A percentile compares a stretch with the other conserved stretches of the same genome.
Conservation (phyloP, 495 filamentous ascomycete genomes). For the Tuber indicum region DNA sequence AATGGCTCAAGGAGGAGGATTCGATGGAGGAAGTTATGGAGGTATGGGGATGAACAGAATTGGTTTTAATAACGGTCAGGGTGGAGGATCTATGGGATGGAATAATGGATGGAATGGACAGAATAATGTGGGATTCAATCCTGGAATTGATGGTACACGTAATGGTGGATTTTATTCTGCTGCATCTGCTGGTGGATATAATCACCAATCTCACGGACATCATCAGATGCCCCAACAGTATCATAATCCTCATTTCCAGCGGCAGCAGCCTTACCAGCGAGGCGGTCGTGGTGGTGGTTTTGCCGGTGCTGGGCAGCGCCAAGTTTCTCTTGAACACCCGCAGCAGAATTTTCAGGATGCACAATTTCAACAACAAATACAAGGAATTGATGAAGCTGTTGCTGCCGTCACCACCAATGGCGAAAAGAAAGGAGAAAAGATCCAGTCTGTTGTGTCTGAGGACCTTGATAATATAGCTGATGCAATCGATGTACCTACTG, state of each 20-base stretch:
- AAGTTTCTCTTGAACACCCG: conserved; percentile 36
- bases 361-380: conserved; percentile 37
- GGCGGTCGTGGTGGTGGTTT: conserved; percentile 38
- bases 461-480: conserved; percentile 39
- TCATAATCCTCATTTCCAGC: conserved; percentile 43
- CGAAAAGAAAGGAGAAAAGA: conserved; percentile 42
- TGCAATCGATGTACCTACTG: conserved; percentile 40
- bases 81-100: conserved; percentile 60
- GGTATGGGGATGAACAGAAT: conserved; percentile 75
- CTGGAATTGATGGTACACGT: conserved; percentile 61
- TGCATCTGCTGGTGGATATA: conserved; percentile 45
- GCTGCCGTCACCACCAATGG: conserved; percentile 36
- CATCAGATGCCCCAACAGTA: conserved; percentile 43
- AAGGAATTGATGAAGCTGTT: conserved; percentile 42
- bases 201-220: conserved; percentile 43
- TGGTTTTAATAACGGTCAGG: conserved; percentile 60
- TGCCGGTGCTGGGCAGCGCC: conserved; percentile 31
- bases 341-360: conserved; percentile 38
- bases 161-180: conserved; percentile 44
- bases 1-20: conserved; percentile 74
- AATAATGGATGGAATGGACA: conserved; percentile 60
- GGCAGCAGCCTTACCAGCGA: conserved; percentile 41
- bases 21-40: conserved; percentile 58
- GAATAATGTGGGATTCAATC: conserved; percentile 54
- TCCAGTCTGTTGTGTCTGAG: conserved; percentile 38